Conservation (phyloP, 805 yeast genomes). For the Candida sphagnicola region DNA sequence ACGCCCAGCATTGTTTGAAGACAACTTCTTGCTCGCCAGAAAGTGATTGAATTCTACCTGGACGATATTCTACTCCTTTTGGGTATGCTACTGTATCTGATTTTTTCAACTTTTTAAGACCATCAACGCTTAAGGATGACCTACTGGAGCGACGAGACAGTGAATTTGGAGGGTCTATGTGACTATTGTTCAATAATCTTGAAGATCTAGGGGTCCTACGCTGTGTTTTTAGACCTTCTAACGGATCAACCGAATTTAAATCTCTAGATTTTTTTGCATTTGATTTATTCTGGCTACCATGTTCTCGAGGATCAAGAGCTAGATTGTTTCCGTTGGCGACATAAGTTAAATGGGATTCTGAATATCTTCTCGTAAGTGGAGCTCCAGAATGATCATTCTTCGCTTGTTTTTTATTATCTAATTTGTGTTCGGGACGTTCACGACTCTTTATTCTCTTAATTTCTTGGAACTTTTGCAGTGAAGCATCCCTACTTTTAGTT, state of each 20-base stretch:
- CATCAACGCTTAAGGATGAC: neutral
- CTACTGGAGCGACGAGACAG: slow-evolving; percentile 1
- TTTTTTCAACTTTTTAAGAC: neutral
- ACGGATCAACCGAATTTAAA: too few relatives aligned
- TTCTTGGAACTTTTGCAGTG: neutral
- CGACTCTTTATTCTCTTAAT: neutral
- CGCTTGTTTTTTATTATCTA: neutral
- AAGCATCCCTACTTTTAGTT: neutral
- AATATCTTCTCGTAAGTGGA: neutral
- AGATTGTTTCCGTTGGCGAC: neutral
- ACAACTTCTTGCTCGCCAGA: slow-evolving; percentile 54
- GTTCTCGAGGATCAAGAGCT: neutral
- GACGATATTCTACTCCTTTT: slow-evolving; percentile 22
- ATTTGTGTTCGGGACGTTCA: neutral
- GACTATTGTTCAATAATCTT: neutral
- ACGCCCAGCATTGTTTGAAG: slow-evolving; percentile 70
- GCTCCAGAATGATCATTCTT: neutral
- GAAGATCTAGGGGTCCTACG: neutral
- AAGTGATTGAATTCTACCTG: slow-evolving; percentile 37
- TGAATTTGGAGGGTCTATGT: neutral
- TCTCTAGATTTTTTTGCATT: neutral
- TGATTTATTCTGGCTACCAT: neutral
- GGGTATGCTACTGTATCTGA: slow-evolving; percentile 1
- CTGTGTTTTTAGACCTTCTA: too few relatives aligned
- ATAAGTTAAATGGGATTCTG: neutral